A percentile compares a stretch with the other conserved stretches of the same genome.
Evolutionary conservation across 345 rosid genomes (phyloP).

Genomic region (Luvunga scandens): DNA sequence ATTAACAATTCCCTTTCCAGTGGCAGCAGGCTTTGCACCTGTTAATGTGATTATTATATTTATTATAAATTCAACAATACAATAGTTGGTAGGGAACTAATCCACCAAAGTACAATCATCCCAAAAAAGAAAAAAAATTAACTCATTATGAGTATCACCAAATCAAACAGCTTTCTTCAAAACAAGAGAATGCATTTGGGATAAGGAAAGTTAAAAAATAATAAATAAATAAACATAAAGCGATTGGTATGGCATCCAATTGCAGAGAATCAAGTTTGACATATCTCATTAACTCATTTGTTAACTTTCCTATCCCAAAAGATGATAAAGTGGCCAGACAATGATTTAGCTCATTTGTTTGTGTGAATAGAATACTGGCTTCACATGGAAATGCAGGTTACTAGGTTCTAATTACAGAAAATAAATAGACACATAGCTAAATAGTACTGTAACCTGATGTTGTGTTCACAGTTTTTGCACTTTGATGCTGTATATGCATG

Average conservation of each 20-base stretch:
- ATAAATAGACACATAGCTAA: not conserved
- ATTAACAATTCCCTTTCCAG: conserved; percentile 32
- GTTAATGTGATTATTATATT: not conserved
- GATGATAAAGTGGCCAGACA: not conserved
- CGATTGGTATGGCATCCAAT: not conserved
- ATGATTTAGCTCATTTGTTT: not conserved
- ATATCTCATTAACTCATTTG: too few relatives aligned
- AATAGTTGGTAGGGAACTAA: not conserved
- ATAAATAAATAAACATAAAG: not conserved
- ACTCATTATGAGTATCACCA: not conserved
- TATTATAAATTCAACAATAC: not conserved
- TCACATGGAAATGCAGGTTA: not conserved
- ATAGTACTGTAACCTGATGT: not conserved
- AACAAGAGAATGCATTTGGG: not conserved
- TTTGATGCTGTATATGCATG: not conserved
- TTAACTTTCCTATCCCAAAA: too few relatives aligned
- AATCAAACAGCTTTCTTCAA: not conserved
- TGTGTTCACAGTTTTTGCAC: not conserved
- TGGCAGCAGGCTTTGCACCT: conserved; percentile 34
- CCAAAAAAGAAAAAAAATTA: too few relatives aligned
- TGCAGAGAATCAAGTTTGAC: not conserved
- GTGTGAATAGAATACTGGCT: not conserved
- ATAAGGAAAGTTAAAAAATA: not conserved
- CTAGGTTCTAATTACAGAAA: not conserved
- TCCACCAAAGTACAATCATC: not conserved